Conservation (phyloP, 2,329 filamentous ascomycete species). For the Aspergillus puulaauensis region DNA sequence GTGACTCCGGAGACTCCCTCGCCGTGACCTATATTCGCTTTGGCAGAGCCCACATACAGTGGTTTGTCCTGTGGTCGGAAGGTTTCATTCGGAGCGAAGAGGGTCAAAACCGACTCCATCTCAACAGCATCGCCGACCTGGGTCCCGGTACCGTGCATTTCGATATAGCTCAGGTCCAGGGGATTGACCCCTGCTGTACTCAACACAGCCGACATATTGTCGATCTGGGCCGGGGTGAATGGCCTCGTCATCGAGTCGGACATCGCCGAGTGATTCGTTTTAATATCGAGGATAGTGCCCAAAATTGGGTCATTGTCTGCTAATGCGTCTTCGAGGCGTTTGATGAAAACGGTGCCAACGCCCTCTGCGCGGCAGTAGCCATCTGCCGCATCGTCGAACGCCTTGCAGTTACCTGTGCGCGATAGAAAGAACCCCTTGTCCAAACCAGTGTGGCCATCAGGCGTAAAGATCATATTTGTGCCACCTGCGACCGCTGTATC, state of each 20-base stretch:
- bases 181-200: conserved; percentile 65
- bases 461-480: conserved; percentile 73
- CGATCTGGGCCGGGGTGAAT: conserved; percentile 69
- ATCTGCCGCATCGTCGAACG: conserved; percentile 77
- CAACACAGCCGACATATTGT: background rate
- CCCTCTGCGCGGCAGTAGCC: conserved; percentile 81
- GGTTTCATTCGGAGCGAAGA: conserved; percentile 57
- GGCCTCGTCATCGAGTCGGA: conserved; percentile 82
- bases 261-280: conserved; percentile 77
- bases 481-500: conserved; percentile 81
- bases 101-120: conserved; percentile 71
- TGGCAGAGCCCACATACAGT: conserved; percentile 62
- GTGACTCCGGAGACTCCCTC: conserved; percentile 60
- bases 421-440: conserved; percentile 77
- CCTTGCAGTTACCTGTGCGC: conserved; percentile 73
- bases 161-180: conserved; percentile 76
- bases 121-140: conserved; percentile 79
- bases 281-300: conserved; percentile 71
- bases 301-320: conserved; percentile 69
- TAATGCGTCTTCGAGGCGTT: conserved; percentile 75
- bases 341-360: conserved; percentile 72
- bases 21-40: conserved; percentile 64
- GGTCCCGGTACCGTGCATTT: conserved; percentile 88
- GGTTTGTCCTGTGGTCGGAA: conserved; percentile 38
- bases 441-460: conserved; percentile 74